phyloP scores from a whole-genome alignment of 2,329 filamentous ascomycete species.

The Malbranchea cinnamomea region DNA sequence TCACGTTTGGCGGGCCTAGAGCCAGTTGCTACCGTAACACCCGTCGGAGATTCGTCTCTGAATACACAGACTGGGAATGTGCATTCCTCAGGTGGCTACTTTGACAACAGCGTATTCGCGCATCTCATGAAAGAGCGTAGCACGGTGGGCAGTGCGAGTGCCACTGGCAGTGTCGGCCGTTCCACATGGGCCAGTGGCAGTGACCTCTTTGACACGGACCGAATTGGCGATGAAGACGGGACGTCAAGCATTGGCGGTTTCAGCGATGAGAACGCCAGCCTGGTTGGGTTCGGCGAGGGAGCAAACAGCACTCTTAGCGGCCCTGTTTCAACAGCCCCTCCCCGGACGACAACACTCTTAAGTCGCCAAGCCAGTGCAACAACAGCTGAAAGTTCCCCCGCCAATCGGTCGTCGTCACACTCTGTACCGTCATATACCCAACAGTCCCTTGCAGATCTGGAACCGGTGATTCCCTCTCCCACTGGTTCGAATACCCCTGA shows the following conservation, averaged over 20 bases:
- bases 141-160: constrained; percentile 81
- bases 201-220: constrained; percentile 47
- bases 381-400: constrained; percentile 20
- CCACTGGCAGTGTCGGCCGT: constrained; percentile 62
- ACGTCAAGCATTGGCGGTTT: constrained; percentile 58
- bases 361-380: constrained; percentile 22
- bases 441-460: constrained; percentile 25
- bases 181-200: constrained; percentile 53
- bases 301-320: constrained; percentile 74
- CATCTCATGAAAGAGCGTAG: constrained; percentile 58
- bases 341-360: constrained; percentile 15
- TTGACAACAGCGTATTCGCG: constrained; percentile 45
- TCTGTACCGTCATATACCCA: constrained; percentile 14
- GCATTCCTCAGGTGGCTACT: constrained; percentile 53
- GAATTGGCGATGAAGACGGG: constrained; percentile 50
- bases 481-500: constrained; percentile 25
- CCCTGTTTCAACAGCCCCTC: constrained; percentile 49
- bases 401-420: constrained; percentile 18
- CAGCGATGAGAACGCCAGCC: constrained; percentile 70
- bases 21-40: constrained; percentile 52
- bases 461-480: constrained; percentile 16
- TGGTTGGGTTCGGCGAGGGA: constrained; percentile 87
- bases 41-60: constrained; percentile 2
- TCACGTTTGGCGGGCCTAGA: constrained; percentile 87
- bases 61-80: constrained; percentile 21